A percentile compares a stretch with the other conserved stretches of the same genome.
These are phyloP conservation scores for Fusarium sp. DNA, from an alignment of 2,329 filamentous ascomycete species.

Conservation along the genomic window DNA sequence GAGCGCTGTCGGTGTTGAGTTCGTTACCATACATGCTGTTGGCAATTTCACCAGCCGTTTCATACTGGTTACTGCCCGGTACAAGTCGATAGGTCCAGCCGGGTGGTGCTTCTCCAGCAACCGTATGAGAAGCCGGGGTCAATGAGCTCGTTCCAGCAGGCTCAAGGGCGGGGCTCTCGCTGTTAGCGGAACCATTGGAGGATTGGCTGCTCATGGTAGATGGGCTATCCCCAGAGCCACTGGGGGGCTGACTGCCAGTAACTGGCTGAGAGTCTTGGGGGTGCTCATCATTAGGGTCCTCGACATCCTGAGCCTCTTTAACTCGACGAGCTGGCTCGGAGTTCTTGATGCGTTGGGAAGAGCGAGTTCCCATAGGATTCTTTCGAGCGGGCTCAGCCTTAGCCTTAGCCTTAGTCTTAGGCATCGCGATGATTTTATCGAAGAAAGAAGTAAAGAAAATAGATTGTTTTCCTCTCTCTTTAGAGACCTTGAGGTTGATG, in stretches of 20 bases:
- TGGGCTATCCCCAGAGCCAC: background rate
- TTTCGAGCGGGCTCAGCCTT: background rate
- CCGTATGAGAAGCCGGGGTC: background rate
- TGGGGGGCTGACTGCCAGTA: background rate
- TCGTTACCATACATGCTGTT: conserved; percentile 58
- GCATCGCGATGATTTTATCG: conserved; percentile 2
- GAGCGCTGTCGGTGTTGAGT: conserved; percentile 63
- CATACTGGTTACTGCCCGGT: background rate
- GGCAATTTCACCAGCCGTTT: conserved; percentile 59
- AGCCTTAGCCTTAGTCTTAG: background rate
- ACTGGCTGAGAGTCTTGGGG: background rate
- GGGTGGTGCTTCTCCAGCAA: background rate
- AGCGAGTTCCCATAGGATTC: background rate
- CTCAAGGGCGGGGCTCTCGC: background rate
- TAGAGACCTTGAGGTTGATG: background rate
- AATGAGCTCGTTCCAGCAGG: background rate
- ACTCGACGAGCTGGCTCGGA: conserved; percentile 12
- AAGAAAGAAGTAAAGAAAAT: background rate
- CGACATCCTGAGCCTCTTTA: background rate
- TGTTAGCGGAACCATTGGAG: background rate
- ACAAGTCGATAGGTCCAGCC: background rate
- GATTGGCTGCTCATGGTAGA: background rate
- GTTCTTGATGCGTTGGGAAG: background rate
- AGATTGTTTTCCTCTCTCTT: background rate
- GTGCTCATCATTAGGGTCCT: background rate